Evolutionary conservation across 176 grass and related monocot species (phyloP), one percentile per base, ranked within the genome.

Genomic region (barley (Hordeum vulgare)): DNA sequence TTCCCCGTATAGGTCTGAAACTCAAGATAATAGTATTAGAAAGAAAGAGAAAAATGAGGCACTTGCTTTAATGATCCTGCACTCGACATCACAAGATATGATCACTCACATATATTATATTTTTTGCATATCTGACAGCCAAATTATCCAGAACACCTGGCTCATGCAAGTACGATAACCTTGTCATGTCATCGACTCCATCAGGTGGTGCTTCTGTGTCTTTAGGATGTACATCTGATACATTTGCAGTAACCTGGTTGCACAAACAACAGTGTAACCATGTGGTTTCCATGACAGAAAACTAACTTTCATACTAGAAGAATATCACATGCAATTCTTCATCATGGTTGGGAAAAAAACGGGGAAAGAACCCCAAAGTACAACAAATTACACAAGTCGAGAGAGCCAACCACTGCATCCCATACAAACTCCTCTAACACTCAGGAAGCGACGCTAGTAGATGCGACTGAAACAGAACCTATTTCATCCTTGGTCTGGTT

Each of bases 151-250:
- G 80, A 78, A 98, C 95, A 81, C 95, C 95, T 61, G 95, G 95
- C 79, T 98, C 95, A 59, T 98, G 95, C 86, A 98, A 93, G 78
- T 98, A 98, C 20, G 95, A 92, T 80, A 98, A 87, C 78, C 90
- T 94, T 71, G 95, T 98, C 95, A 98, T 98, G 71, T 98, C 95
- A 83, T 98, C 95, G 11, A 98, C 85, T 76, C 95, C 95, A 65
- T 66, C 84, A 79, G 81, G 79, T 58, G 92, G 90, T 34, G 89
- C 90, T 87, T 98, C 95, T 84, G 92, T 93, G 54, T 98, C 95
- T 80, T 95, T 91, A 71, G 91, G 91, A 81, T 95, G 86, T 74
- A 98, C 63, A 51, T 85, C 80, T 29, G 84, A 90, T 86, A 86
- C 77, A 39, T 83, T 90, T 59, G 80, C 74, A 86, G 58, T 51